A percentile compares a stretch with the other conserved stretches of the same genome.
These are phyloP conservation scores for Tuber umbilicatum DNA, from an alignment of 495 filamentous ascomycete species.

Conservation along the genomic window DNA sequence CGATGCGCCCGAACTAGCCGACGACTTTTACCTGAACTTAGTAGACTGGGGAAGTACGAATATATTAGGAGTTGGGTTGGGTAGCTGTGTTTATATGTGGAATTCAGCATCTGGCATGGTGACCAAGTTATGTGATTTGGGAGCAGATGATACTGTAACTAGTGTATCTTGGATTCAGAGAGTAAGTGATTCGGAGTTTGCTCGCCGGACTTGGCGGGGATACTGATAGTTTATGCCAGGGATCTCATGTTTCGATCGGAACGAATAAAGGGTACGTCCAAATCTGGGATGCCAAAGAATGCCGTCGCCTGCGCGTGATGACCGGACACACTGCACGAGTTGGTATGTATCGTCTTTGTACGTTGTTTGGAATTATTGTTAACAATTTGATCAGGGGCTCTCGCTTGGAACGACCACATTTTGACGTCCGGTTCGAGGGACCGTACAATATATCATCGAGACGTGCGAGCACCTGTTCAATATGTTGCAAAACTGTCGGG, in stretches of 20 bases:
- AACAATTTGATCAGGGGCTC: conserved; percentile 47
- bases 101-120: conserved; percentile 79
- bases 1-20: conserved; percentile 89
- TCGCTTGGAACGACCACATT: conserved; percentile 98
- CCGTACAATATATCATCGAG: conserved; percentile 85
- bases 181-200: conserved; percentile 41
- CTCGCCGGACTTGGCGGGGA: conserved; percentile 1
- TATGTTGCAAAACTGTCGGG: conserved; percentile 77
- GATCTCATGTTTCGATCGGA: conserved; percentile 89
- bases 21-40: conserved; percentile 95
- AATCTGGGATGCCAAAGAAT: conserved; percentile 91
- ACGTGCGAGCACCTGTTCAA: conserved; percentile 89
- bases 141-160: conserved; percentile 80
- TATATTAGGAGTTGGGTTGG: conserved; percentile 83
- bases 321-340: conserved; percentile 88
- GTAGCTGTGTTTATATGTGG: conserved; percentile 98
- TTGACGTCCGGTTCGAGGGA: conserved; percentile 92
- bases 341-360: conserved; percentile 43
- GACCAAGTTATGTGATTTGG: conserved; percentile 84
- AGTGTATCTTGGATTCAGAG: conserved; percentile 96
- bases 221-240: conserved; percentile 47
- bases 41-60: conserved; percentile 98
- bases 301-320: conserved; percentile 84
- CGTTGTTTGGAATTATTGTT: neutral
- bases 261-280: conserved; percentile 89